Conservation (phyloP, 192 early-diverging fungal species). For the Backusella tuberculispora region DNA sequence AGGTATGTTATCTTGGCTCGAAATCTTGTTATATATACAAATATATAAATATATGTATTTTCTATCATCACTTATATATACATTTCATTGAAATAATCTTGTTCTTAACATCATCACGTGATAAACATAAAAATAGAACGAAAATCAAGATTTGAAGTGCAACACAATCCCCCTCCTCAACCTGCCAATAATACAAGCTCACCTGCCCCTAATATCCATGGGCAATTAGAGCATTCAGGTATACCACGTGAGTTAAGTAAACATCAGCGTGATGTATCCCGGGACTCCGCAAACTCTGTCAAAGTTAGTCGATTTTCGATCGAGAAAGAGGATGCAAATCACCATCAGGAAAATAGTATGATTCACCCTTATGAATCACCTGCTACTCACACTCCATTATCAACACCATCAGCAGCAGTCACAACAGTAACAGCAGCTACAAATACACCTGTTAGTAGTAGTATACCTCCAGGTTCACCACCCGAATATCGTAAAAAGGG, state of each 20-base stretch:
- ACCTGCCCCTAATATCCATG: conserved; percentile 12
- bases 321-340: background rate
- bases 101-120: background rate
- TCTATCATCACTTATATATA: background rate
- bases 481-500: conserved; percentile 41
- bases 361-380: conserved; percentile 9
- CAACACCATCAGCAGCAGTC: no score
- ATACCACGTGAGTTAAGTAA: background rate
- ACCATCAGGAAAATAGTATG: background rate
- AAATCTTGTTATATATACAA: no score
- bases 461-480: background rate
- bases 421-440: background rate
- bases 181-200: background rate
- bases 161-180: conserved; percentile 16
- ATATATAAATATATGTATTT: background rate
- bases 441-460: background rate
- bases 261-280: background rate
- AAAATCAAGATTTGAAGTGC: conserved; percentile 42
- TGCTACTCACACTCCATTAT: background rate
- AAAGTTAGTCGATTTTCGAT: conserved; percentile 16
- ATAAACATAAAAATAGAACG: conserved; percentile 21
- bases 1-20: background rate
- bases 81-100: no score
- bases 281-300: background rate
- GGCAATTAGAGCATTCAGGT: background rate